These are phyloP conservation scores for Elsinoe necatrix DNA, from an alignment of 2,329 filamentous ascomycete species.

Conservation along the genomic window DNA sequence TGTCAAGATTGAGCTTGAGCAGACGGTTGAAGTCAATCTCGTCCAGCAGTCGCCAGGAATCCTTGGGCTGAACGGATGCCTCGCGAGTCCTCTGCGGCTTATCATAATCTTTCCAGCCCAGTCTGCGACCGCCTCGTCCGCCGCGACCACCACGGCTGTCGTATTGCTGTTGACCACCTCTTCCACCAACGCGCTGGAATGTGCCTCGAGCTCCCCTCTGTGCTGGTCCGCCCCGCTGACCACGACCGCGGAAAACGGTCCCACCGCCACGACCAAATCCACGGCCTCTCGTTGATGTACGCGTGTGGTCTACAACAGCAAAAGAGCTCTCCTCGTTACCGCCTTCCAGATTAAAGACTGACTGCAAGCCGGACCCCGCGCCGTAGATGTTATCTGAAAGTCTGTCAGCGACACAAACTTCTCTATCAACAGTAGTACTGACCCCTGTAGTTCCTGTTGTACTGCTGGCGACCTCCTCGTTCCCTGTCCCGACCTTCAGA, in stretches of 20 bases:
- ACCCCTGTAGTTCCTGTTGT: conserved; percentile 92
- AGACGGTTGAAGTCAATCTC: conserved; percentile 98
- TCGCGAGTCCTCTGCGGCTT: conserved; percentile 96
- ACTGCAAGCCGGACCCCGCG: conserved; percentile 65
- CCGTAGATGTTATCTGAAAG: conserved; percentile 80
- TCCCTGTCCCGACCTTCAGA: conserved; percentile 73
- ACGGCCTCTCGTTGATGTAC: conserved; percentile 74
- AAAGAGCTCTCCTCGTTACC: conserved; percentile 96
- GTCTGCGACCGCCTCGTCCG: conserved; percentile 70
- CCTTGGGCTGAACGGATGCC: conserved; percentile 89
- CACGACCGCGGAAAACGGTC: conserved; percentile 73
- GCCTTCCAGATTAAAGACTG: conserved; percentile 77
- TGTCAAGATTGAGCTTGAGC: conserved; percentile 89
- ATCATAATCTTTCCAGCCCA: conserved; percentile 98
- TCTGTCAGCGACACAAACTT: conserved; percentile 21
- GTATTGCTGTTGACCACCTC: conserved; percentile 62
- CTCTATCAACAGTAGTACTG: background rate
- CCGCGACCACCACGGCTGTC: conserved; percentile 63
- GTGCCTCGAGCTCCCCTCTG: conserved; percentile 63
- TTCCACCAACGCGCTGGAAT: conserved; percentile 63
- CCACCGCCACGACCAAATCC: conserved; percentile 77
- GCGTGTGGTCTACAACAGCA: conserved; percentile 93
- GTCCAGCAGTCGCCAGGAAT: conserved; percentile 91
- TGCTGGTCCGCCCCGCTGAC: conserved; percentile 59
- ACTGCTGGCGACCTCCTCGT: conserved; percentile 74